Evolutionary conservation across 23 red algal genomes (phyloP), one percentile per base, ranked within the genome.

Genomic region (Gracilaria vermiculophylla): DNA sequence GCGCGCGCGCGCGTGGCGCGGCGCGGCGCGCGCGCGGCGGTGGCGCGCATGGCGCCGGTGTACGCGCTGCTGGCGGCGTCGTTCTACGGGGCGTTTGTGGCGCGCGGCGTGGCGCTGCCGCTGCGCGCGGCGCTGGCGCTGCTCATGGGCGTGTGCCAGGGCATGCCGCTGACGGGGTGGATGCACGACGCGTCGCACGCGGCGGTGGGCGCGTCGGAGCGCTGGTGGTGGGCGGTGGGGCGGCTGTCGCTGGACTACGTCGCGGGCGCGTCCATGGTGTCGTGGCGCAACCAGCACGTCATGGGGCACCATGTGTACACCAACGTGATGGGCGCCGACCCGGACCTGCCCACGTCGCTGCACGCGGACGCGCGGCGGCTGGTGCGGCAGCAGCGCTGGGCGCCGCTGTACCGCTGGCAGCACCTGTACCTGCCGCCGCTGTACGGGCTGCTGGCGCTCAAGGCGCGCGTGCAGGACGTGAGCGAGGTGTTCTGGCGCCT

Each of bases 211-310:
- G 45, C 61, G 1, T 53, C 31, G 23, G 86, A 91, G 72, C 33
- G 55, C 27, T 96, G 94, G 94, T 96, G 94, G 94, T 91, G 69
- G 77, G 41, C 25, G 13, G 72, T 96, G 0, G 94, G 94, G 16
- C 86, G 94, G 24, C 27, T 91, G 15, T 85, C 94, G 42, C 80
- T 96, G 1, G 94, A 96, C 81, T 96, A 90, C 62, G 52, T 96
- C 16, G 48, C 64, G 47, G 94, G 94, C 35, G 28, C 58, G 39
- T 84, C 76, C 33, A 91, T 96, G 94, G 33, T 96, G 75, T 91
- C 86, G 58, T 96, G 94, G 94, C 94, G 94, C 35, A 91, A 96
- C 42, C 94, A 96, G 69, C 94, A 96, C 81, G 94, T 96, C 42
- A 35, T 96, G 36, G 94, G 94, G 8, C 94, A 96, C 73, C 94